Base-by-base conservation (phyloP, 805 yeast genomes). In the Candida incommunis region DNA sequence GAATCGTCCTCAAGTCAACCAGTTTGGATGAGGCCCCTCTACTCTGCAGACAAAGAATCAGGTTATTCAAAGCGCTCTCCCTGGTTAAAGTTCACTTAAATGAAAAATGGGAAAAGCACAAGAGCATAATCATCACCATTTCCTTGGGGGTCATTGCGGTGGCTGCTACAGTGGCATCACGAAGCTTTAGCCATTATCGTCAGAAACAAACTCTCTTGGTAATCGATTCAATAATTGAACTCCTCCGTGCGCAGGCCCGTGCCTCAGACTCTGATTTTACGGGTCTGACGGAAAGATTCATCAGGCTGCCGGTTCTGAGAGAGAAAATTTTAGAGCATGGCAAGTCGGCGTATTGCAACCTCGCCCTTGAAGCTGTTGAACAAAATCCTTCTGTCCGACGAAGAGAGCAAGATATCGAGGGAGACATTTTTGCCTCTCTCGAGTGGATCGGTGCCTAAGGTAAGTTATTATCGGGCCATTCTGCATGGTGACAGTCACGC, bases 361-460 rank as follows among this genome's bases (percentile, higher is more conserved):
- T 59, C 22, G 78, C 85, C 1, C 65, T 70, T 41, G 62, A 62
- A 20, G 66, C 63, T 25, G 71, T 87, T 3, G 94, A 84, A 51
- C 62, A 65, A 41, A 81, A 83, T 58, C 66, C 82, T 21, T 80
- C 80, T 54, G 75, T 87, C 11, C 72, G 78, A 47, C 67, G 71
- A 16, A 69, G 75, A 31, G 70, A 80, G 45, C 63, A 75, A 46
- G 96, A 87, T 58, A 70, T 79, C 23, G 82, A 81, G 55, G 96
- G 96, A 16, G 96, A 87, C 52, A 82, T 87, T 48, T 76, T 82
- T 71, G 77, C 78, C 56, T 84, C 84, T 27, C 83, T 94, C 85
- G 86, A 85, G 57, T 87, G 95, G 95, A 70, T 78, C 29, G 76
- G 78, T 13, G 65, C n/a, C n/a, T n/a, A n/a, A n/a, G n/a, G n/a